Base-by-base conservation (phyloP, 768 basidiomycete genomes). In the Agaricus subrufescens region DNA sequence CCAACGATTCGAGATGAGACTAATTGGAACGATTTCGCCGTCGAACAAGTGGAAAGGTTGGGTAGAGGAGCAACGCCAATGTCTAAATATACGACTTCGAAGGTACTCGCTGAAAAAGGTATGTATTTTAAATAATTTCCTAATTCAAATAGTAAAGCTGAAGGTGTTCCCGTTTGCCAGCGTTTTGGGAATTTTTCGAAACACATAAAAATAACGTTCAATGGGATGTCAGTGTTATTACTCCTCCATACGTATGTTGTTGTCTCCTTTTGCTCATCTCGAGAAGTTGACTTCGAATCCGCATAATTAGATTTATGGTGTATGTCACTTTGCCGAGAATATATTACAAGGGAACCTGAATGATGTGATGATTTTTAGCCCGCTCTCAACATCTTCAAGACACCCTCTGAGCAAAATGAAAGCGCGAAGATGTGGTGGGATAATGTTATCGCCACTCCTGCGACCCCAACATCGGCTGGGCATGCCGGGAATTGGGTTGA, bases 221-320 rank as follows among this genome's bases (percentile, higher is more conserved):
- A 8, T 59, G 58, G 58, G 58, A 59, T 23, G n/a, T 56, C 14
- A 44, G 42, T 29, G 54, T 50, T 39, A 27, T 59, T 3, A 38
- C 39, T 30, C 48, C 50, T 9, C 42, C 49, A 37, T 56, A 46
- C 12, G 50, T 56, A 25, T 25, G 58, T 46, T 14, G 29, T 25
- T 19, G 19, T 19, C 19, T 1, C 14, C 45, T 8, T 11, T 6
- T 10, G 30, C 8, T 15, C 31, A 30, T 11, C 30, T 37, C n/a
- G 34, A 42, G 19, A 31, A 43, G 10, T 12, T 43, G 19, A 19
- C 19, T 34, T 1, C 11, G 7, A 8, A 34, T 34, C 7, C 11
- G 11, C 11, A 7, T 34, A 34, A 34, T 34, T 11, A 34, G 34
- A 11, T 34, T 11, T 34, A 8, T 34, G 34, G 34, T 8, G 34